Evolutionary conservation across 768 basidiomycete genomes (phyloP).

Genomic region (Leccinum obscurum): DNA sequence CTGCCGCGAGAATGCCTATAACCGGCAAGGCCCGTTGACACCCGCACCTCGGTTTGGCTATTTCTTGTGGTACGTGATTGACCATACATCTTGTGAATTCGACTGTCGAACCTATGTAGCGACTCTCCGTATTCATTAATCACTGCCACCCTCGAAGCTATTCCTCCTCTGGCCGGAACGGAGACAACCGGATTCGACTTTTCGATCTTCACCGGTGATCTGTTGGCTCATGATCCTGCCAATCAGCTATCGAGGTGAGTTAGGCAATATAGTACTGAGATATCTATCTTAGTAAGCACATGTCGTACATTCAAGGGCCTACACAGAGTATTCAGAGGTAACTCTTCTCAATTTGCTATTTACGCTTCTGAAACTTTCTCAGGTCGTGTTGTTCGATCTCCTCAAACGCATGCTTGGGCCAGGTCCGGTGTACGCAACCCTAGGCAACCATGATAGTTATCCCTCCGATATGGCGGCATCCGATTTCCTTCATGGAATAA

Average conservation of each 20-base stretch:
- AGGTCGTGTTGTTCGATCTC: conserved; percentile 68
- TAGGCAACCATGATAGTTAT: conserved; percentile 80
- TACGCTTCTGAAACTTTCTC: conserved; percentile 9
- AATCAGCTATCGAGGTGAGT: conserved; percentile 60
- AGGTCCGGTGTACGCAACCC: conserved; percentile 72
- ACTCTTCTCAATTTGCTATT: background rate
- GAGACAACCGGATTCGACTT: conserved; percentile 61
- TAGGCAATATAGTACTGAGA: background rate
- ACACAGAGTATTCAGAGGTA: conserved; percentile 64
- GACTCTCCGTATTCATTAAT: conserved; percentile 66
- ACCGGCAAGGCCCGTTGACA: conserved; percentile 48
- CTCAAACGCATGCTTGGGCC: conserved; percentile 60
- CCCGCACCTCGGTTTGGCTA: conserved; percentile 71
- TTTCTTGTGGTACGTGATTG: conserved; percentile 49
- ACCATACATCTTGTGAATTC: background rate
- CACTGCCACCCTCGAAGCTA: conserved; percentile 60
- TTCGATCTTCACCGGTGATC: conserved; percentile 70
- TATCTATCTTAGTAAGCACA: background rate
- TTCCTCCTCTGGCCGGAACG: conserved; percentile 66
- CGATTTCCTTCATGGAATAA: conserved; percentile 50
- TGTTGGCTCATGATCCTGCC: conserved; percentile 70
- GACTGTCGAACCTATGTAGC: conserved; percentile 30
- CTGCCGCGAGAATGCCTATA: conserved; percentile 58
- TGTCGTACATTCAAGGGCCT: conserved; percentile 42
- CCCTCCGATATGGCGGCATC: conserved; percentile 59